These are phyloP conservation scores for Colletotrichum magnum DNA, from an alignment of 2,329 filamentous ascomycete genomes.

Conservation along the genomic window DNA sequence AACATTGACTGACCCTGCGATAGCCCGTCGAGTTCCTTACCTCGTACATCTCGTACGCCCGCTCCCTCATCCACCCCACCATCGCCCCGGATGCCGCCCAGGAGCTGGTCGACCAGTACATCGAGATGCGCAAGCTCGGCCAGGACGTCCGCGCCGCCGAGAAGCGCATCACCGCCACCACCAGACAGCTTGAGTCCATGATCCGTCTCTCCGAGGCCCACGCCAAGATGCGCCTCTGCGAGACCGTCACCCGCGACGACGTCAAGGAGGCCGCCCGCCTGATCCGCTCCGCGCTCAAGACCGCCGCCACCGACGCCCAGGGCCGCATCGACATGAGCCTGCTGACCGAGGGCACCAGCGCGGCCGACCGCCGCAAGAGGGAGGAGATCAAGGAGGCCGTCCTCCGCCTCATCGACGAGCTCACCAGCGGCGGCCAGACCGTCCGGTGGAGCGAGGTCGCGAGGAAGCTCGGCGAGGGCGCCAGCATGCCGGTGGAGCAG, in stretches of 20 bases:
- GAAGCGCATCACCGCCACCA: conserved; percentile 97
- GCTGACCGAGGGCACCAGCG: conserved; percentile 92
- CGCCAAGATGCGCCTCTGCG: conserved; percentile 93
- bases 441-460: conserved; percentile 86
- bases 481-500: conserved; percentile 79
- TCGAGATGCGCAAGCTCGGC: conserved; percentile 94
- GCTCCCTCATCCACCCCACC: conserved; percentile 84
- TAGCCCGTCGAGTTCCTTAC: conserved; percentile 96
- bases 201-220: conserved; percentile 97
- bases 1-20: conserved; percentile 45
- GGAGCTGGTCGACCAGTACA: conserved; percentile 88
- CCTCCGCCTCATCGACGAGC: conserved; percentile 82
- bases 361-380: conserved; percentile 85
- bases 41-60: conserved; percentile 96
- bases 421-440: conserved; percentile 76
- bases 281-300: conserved; percentile 95
- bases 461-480: conserved; percentile 79
- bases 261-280: conserved; percentile 92
- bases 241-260: conserved; percentile 82
- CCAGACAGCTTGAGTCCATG: conserved; percentile 97
- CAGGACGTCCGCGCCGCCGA: conserved; percentile 89
- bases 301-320: conserved; percentile 93
- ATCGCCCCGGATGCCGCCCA: conserved; percentile 86
- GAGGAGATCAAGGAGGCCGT: conserved; percentile 88
- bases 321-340: conserved; percentile 98